Base-by-base conservation (phyloP, 225 moss, liverwort and hornwort species). In the Physcomitrium patens region DNA sequence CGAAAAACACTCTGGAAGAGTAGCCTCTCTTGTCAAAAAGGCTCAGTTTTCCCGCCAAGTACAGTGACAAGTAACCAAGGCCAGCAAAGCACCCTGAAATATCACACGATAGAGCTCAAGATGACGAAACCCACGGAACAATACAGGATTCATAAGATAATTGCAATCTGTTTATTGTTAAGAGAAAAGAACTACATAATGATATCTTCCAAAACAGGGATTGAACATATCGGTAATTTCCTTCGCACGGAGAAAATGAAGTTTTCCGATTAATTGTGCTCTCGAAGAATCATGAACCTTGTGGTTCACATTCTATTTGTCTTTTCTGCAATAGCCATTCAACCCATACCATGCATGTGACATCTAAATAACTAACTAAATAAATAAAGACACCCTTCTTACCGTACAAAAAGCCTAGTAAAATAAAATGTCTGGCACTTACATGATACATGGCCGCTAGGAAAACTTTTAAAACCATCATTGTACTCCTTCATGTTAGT, bases 401-500 rank as follows among this genome's bases (percentile, higher is more conserved):
- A 22, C 8, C 0, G 19, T 17, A 47, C 2, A 0, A 48, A 48
- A 5, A 23, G 50, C 5, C 17, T 51, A 7, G n/a, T 49, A 5
- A 49, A 15, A 17, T 56, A 12, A 43, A 53, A 19, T 31, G 10
- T 0, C 12, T 19, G 37, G n/a, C 10, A 1, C 58, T 1, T 79
- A 86, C 88, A 87, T 77, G 87, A 84, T 66, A 82, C 87, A 74
- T 87, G 87, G 37, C 87, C 87, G 60, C 84, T 87, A 37, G 87
- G 87, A 27, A 87, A 87, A 41, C 87, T 87, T 58, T 87, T 87
- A 52, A 71, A 87, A 6, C 87, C 87, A 60, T 87, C 87, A 67
- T 79, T 67, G 63, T 81, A 84, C 42, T 63, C 70, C 11, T 0
- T 76, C 69, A 37, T 61, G 66, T 76, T 56, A 20, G 49, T 79